Evolutionary conservation across 805 yeast genomes (phyloP).

Genomic region (Sugiyamaella valdiviana): DNA sequence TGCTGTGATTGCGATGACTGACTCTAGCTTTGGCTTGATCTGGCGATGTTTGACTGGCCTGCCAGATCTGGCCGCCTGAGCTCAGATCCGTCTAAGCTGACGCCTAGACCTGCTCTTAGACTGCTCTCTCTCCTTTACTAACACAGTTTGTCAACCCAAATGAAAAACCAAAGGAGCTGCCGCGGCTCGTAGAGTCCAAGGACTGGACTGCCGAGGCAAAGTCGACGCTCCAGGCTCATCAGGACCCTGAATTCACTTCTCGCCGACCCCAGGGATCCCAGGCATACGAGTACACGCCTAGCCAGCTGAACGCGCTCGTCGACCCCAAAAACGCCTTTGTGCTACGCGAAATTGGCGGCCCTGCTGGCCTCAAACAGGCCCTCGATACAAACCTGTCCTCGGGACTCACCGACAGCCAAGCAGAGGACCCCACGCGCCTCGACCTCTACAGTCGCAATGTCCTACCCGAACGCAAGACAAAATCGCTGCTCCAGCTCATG

Average conservation of each 20-base stretch:
- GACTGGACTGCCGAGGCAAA: slow-evolving; percentile 13
- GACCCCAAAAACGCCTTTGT: slow-evolving; percentile 36
- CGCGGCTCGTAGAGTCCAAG: background rate
- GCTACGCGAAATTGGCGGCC: slow-evolving; percentile 35
- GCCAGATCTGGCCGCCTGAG: too few relatives aligned
- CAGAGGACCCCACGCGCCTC: slow-evolving; percentile 32
- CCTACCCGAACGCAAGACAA: slow-evolving; percentile 66
- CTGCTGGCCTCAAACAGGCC: slow-evolving; percentile 25
- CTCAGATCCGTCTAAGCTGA: too few relatives aligned
- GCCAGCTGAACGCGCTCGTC: slow-evolving; percentile 25
- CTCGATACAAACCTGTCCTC: slow-evolving; percentile 29
- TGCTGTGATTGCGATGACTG: background rate
- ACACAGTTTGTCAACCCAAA: slow-evolving; percentile 3
- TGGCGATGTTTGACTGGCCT: too few relatives aligned
- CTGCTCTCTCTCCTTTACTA: background rate
- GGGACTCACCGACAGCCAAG: slow-evolving; percentile 27
- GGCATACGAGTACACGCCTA: slow-evolving; percentile 13
- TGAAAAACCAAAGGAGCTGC: background rate
- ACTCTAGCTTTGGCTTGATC: too few relatives aligned
- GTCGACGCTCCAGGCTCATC: slow-evolving; percentile 1
- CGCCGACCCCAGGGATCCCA: background rate
- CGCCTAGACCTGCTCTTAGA: background rate
- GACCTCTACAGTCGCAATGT: slow-evolving; percentile 60
- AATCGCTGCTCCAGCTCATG: slow-evolving; percentile 61
- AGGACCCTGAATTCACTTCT: background rate